Conservation (phyloP, 2,329 filamentous ascomycete genomes). For the Penicillium digitatum region DNA sequence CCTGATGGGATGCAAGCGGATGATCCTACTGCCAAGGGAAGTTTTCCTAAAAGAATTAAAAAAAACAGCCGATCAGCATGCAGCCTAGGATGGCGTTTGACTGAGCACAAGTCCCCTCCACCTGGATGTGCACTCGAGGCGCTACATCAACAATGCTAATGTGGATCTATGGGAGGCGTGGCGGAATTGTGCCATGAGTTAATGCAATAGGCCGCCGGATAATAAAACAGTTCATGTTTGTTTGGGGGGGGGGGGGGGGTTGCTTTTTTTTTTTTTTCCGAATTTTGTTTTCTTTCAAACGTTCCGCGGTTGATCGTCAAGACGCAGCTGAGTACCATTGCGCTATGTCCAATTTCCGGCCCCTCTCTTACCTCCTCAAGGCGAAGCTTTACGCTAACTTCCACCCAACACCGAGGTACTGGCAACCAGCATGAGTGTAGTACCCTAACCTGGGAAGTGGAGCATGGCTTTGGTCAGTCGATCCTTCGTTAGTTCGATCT, state of each 20-base stretch:
- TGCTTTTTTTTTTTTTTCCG: conserved; percentile 4
- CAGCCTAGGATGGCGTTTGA: conserved; percentile 5
- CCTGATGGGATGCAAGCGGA: neutral
- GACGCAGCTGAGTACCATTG: conserved; percentile 10
- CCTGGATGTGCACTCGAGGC: neutral
- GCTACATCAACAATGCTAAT: neutral
- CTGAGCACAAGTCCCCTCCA: neutral
- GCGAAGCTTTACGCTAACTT: neutral
- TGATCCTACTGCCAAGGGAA: conserved; percentile 2
- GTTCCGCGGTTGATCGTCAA: conserved; percentile 14
- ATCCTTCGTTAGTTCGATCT: conserved; percentile 12
- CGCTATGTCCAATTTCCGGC: neutral
- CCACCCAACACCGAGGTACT: neutral
- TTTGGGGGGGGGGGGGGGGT: no score
- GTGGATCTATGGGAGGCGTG: neutral
- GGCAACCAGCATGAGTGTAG: neutral
- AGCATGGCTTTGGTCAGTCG: conserved; percentile 3
- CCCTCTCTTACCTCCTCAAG: neutral
- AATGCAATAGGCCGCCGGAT: conserved; percentile 1
- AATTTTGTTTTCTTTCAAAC: neutral
- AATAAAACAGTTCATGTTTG: neutral
- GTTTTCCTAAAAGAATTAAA: neutral
- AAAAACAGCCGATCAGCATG: conserved; percentile 5
- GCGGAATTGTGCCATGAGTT: conserved; percentile 3
- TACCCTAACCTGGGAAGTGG: conserved; percentile 5